These are phyloP conservation scores for Rusavskia elegans DNA, from an alignment of 495 filamentous ascomycete genomes.

Conservation along the genomic window DNA sequence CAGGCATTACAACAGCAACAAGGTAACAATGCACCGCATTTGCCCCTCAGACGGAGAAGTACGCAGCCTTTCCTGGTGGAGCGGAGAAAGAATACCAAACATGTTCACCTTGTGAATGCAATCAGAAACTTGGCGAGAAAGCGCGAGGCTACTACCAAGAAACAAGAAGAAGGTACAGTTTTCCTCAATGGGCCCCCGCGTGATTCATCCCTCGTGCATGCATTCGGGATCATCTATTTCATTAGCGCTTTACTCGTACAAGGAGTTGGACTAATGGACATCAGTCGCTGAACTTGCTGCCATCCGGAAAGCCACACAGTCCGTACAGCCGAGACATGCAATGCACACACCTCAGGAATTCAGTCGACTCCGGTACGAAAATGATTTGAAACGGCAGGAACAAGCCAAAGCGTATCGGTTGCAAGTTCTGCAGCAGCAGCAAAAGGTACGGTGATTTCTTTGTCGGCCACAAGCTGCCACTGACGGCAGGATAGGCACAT, in stretches of 20 bases:
- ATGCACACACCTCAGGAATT: conserved; percentile 73
- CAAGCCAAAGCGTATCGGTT: conserved; percentile 52
- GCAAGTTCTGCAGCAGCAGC: conserved; percentile 41
- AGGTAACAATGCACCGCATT: conserved; percentile 32
- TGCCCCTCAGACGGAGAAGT: conserved; percentile 39
- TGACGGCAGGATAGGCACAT: conserved; percentile 13
- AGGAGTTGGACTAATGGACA: conserved; percentile 5
- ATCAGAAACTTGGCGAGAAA: conserved; percentile 95
- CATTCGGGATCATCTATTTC: no score
- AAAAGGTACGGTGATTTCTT: conserved; percentile 32
- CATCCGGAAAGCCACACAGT: conserved; percentile 54
- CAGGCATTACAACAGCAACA: conserved; percentile 40
- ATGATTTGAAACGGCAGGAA: conserved; percentile 63
- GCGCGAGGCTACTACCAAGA: conserved; percentile 66
- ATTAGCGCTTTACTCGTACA: background rate
- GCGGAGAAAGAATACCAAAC: conserved; percentile 64
- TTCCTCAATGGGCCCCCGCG: background rate
- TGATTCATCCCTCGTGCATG: background rate
- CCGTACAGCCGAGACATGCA: conserved; percentile 39
- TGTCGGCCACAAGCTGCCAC: conserved; percentile 10
- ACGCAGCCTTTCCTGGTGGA: conserved; percentile 69
- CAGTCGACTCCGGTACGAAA: conserved; percentile 72
- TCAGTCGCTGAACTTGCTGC: conserved; percentile 48
- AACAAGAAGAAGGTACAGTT: conserved; percentile 61
- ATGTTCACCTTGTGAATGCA: conserved; percentile 75